Evolutionary conservation across 2,329 filamentous ascomycete species (phyloP), one percentile per base, ranked within the genome.

Genomic region (Alternaria novae-zelandiae): DNA sequence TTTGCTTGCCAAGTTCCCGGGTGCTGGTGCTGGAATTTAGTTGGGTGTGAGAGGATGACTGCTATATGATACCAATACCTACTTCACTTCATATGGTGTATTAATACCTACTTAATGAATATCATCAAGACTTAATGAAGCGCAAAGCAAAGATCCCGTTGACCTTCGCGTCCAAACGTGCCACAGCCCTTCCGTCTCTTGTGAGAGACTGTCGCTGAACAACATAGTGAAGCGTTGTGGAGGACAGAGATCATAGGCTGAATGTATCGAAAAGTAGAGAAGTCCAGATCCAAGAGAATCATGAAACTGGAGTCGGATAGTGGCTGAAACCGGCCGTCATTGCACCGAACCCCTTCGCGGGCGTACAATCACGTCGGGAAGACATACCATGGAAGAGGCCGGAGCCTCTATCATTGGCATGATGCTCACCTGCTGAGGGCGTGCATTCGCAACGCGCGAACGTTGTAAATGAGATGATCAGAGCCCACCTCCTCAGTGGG

Each of bases 1-100:
- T 21, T 50, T 70, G 17, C 68, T 70, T 20, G 65, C 64, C 13
- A 26, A 56, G 13, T 71, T 70, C 49, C 69, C 69, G 28, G 69
- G 69, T 59, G 69, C 49, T 7, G 49, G 49, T 20, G 17, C 49
- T 15, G 49, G 28, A 51, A 21, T 51, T 5, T 51, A 51, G 49
- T 51, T 12, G 12, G 17, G 6, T 6, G 17, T 15, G 36, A 41
- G 32, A n/a, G 17, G 26, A 36, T 23, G 17, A 17, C 9, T 51
- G 17, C 8, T 32, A 3, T 11, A 23, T 30, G 20, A 51, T 41
- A 41, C 20, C 28, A 32, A 23, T 23, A n/a, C 2, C 11, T 15
- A 23, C 17, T 36, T 36, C 28, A 21, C 49, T 23, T 51, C 28
- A 23, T 13, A n/a, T 15, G 10, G 20, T 51, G 28, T 51, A 36